Percentiles rank a stretch among this genome's conserved stretches.
Conservation (phyloP, 1,284 basidiomycete genomes). For the Puccinia coronata region DNA sequence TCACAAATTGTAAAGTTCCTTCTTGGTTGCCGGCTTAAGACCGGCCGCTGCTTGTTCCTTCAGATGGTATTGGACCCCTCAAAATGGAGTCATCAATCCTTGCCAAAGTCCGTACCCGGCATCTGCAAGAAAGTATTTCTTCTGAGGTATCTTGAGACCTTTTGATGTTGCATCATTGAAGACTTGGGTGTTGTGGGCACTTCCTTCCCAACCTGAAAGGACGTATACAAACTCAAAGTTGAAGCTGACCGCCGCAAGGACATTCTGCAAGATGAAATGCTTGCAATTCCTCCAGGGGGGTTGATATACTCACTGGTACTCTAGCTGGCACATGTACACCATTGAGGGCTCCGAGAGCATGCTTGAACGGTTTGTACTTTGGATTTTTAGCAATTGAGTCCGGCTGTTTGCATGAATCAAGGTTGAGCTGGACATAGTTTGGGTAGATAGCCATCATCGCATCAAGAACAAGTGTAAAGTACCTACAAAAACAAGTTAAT, state of each 20-base stretch:
- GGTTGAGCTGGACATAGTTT: background rate
- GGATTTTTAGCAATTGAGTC: background rate
- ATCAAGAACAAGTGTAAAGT: background rate
- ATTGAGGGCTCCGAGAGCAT: background rate
- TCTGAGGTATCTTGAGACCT: background rate
- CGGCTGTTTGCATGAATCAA: background rate
- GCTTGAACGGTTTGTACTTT: background rate
- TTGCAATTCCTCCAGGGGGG: background rate
- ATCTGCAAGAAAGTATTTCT: background rate
- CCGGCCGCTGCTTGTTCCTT: no score
- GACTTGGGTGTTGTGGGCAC: background rate
- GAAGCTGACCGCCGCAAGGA: background rate
- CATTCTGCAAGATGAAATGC: background rate
- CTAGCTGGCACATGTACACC: background rate
- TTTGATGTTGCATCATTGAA: background rate
- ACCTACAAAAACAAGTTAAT: no score
- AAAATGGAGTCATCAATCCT: no score
- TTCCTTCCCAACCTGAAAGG: slow-evolving; percentile 22
- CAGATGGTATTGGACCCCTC: no score
- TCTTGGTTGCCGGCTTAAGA: no score
- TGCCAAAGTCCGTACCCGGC: background rate
- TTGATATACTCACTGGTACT: background rate
- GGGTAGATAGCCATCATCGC: background rate
- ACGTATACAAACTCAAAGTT: slow-evolving; percentile 17
- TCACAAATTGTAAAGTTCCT: no score